Percentiles rank a stretch among this genome's conserved stretches.
Evolutionary conservation across 164 flowering plant species (phyloP).

Genomic region (Liquidambar formosana): DNA sequence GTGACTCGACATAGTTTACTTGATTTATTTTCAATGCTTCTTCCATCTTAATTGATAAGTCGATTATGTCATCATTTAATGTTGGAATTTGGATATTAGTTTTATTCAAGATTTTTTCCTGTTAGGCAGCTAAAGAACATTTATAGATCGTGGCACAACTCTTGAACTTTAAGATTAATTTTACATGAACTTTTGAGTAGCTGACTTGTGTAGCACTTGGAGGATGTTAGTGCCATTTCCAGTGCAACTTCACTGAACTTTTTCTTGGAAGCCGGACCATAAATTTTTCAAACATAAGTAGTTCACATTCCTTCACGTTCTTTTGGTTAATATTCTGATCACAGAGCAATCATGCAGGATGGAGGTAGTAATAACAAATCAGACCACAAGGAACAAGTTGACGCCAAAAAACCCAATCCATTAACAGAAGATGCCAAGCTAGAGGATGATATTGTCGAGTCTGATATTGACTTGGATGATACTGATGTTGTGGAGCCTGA

Average conservation of each 20-base stretch:
- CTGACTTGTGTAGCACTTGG: no score
- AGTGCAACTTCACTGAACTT: no score
- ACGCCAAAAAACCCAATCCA: slow-evolving; percentile 5
- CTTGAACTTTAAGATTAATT: neutral
- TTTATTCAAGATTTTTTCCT: no score
- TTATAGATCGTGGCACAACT: neutral
- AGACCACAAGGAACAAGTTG: slow-evolving; percentile 8
- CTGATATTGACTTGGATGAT: slow-evolving; percentile 44
- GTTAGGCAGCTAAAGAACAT: no score
- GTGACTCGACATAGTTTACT: no score
- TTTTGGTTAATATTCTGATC: neutral
- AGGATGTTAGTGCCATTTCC: no score
- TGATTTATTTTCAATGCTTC: no score
- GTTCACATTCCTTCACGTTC: neutral
- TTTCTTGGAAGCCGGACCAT: no score
- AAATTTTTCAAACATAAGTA: no score
- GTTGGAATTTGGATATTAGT: no score
- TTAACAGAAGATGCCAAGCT: slow-evolving; percentile 1
- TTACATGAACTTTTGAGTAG: neutral
- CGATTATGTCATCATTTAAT: no score
- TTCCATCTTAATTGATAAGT: no score
- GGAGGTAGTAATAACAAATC: slow-evolving; percentile 17
- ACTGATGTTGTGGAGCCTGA: slow-evolving; percentile 40
- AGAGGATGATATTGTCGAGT: slow-evolving; percentile 35
- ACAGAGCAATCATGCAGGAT: slow-evolving; percentile 13